phyloP scores from a whole-genome alignment of 2,329 filamentous ascomycete genomes.

The Chaetomiaceae sp. region DNA sequence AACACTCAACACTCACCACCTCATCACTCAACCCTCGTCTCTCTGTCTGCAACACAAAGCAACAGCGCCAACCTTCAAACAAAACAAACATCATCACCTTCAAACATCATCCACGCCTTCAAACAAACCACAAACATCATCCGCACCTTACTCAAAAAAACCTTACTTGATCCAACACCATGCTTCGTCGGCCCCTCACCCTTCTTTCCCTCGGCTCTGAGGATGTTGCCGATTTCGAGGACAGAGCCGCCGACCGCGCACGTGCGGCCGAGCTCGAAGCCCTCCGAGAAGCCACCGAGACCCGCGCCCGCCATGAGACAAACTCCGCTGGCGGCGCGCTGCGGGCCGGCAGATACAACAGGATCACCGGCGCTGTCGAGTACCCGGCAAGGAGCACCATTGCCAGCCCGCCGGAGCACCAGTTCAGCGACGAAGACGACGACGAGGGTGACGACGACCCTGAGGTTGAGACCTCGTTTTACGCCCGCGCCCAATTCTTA shows the following conservation, averaged over 20 bases:
- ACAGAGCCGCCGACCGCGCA: constrained; percentile 45
- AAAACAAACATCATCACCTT: no score
- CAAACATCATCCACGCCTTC: no score
- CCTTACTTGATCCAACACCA: constrained; percentile 4
- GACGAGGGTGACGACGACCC: constrained; percentile 9
- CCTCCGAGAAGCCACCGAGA: constrained; percentile 14
- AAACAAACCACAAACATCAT: no score
- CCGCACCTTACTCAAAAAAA: not conserved
- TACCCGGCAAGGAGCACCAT: not conserved
- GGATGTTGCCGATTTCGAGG: constrained; percentile 67
- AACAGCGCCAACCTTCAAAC: no score
- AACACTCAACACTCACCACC: no score
- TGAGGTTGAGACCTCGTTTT: constrained; percentile 16
- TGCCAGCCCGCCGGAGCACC: constrained; percentile 6
- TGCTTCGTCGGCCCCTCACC: constrained; percentile 55
- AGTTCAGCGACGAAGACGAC: constrained; percentile 10
- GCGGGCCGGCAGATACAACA: not conserved
- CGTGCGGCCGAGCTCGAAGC: constrained; percentile 20
- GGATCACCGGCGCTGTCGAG: not conserved
- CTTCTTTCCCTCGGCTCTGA: constrained; percentile 64
- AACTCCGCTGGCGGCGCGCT: not conserved
- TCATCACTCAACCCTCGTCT: no score
- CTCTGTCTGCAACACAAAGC: no score
- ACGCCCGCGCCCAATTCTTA: constrained; percentile 14
- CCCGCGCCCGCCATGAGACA: constrained; percentile 13